A percentile compares a stretch with the other conserved stretches of the same genome.
phyloP scores from a whole-genome alignment of 305 asterid genomes.

The Solanum hybrid region DNA sequence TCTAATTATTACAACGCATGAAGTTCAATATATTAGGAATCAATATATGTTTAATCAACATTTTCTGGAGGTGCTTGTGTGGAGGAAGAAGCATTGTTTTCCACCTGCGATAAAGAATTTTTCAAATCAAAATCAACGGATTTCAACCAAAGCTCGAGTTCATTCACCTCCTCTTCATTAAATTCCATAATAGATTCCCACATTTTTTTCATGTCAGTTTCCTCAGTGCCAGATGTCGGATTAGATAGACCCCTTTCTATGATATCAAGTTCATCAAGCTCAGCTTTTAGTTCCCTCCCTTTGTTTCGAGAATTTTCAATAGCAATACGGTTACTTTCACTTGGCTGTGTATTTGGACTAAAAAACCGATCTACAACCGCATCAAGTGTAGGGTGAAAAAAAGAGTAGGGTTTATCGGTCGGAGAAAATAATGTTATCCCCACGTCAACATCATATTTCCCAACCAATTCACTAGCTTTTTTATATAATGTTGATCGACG shows the following conservation, averaged over 20 bases:
- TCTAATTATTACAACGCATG: neutral
- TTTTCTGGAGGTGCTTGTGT: neutral
- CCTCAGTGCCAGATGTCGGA: neutral
- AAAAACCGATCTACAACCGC: conserved; percentile 9
- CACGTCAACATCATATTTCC: conserved; percentile 22
- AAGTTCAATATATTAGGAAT: neutral
- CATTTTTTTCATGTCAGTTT: no score
- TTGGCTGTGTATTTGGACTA: neutral
- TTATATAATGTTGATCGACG: conserved; percentile 10
- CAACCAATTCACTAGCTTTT: conserved; percentile 30
- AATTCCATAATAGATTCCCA: neutral
- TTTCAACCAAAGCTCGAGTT: neutral
- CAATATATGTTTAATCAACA: neutral
- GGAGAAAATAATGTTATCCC: conserved; percentile 33
- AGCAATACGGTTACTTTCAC: neutral
- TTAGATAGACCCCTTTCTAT: neutral
- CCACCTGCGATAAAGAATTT: neutral
- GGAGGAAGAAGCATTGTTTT: neutral
- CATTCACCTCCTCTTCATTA: neutral
- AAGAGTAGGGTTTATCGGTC: conserved; percentile 24
- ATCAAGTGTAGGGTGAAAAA: conserved; percentile 29
- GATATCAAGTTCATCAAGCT: neutral
- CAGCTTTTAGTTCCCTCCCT: neutral
- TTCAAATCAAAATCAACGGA: neutral
- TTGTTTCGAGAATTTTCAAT: neutral